Evolutionary conservation across 1,284 basidiomycete genomes (phyloP), one percentile per base, ranked within the genome.

Genomic region (Ceratobasidium sp.): DNA sequence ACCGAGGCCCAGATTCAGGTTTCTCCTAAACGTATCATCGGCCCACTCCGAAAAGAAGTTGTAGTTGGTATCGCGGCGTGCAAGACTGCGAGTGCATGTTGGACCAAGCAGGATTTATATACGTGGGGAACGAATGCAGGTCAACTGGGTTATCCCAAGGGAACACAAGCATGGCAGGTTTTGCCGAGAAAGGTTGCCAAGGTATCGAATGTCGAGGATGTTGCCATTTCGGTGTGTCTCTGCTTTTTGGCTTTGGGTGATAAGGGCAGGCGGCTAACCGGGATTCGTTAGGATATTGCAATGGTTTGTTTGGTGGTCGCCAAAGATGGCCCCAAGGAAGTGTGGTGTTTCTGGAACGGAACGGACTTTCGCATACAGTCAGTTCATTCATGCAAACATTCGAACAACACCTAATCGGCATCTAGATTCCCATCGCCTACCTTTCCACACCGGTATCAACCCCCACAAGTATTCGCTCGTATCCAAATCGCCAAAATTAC

Each of bases 121-220:
- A 97, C 96, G 0, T 99, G 96, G 96, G 97, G 97, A 0, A 95
- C 92, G 28, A 98, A 98, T 80, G 87, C 86, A 39, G 97, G 97
- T 0, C 97, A 99, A 79, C 85, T 99, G 2, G 96, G 96, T 0
- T 94, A 94, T 75, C 90, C 92, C 74, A 92, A 88, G 78, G 80
- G 83, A 3, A 85, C 92, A 0, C 92, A 92, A 53, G 89, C 93
- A 0, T 84, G 93, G 0, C 97, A 98, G 80, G 80, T 92, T 1
- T 78, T 87, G 1, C 97, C 97, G 0, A 85, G 96, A 46, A 89
- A 92, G 74, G 96, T 96, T 4, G 91, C 96, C 0, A 90, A 89
- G 74, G 84, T 97, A 39, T 85, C 86, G 0, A 86, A 89, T 0
- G 89, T 97, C 6, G 79, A 89, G 18, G 86, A 86, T 43, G 84